Evolutionary conservation across 2,329 filamentous ascomycete genomes (phyloP).

Genomic region (Aureobasidium namibiae): DNA sequence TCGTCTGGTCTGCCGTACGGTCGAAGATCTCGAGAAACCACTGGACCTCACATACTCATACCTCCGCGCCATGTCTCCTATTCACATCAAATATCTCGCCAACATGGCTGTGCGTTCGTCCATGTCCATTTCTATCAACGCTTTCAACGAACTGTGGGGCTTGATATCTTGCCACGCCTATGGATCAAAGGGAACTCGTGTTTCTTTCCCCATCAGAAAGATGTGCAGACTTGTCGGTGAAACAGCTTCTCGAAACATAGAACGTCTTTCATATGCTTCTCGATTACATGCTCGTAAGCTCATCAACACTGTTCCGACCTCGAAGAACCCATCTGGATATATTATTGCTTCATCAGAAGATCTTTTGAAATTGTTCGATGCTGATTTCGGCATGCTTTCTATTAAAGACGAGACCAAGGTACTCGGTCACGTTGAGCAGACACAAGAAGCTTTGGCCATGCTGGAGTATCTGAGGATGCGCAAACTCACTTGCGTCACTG

Average conservation of each 20-base stretch:
- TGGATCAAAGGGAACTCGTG: slow-evolving; percentile 70
- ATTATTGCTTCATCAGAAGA: slow-evolving; percentile 87
- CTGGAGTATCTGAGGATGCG: slow-evolving; percentile 77
- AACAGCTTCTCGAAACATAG: slow-evolving; percentile 77
- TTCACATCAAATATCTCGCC: slow-evolving; percentile 75
- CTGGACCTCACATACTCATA: slow-evolving; percentile 80
- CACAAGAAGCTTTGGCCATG: slow-evolving; percentile 76
- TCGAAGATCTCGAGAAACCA: slow-evolving; percentile 64
- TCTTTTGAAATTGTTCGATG: slow-evolving; percentile 72
- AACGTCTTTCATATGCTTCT: slow-evolving; percentile 77
- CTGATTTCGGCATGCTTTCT: slow-evolving; percentile 76
- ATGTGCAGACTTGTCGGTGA: slow-evolving; percentile 87
- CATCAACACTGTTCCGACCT: slow-evolving; percentile 75
- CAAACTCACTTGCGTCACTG: slow-evolving; percentile 63
- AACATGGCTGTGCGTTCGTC: slow-evolving; percentile 91
- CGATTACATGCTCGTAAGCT: slow-evolving; percentile 77
- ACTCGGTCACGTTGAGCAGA: slow-evolving; percentile 63
- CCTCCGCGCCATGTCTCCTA: slow-evolving; percentile 81
- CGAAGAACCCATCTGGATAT: slow-evolving; percentile 77
- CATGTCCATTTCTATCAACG: slow-evolving; percentile 90
- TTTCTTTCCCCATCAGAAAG: slow-evolving; percentile 83
- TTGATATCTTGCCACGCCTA: slow-evolving; percentile 82
- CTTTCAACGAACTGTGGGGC: slow-evolving; percentile 79
- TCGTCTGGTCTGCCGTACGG: slow-evolving; percentile 68
- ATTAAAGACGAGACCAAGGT: slow-evolving; percentile 87